Percentiles rank a stretch among this genome's conserved stretches.
Conservation (phyloP, 345 rosid species). For the Rhodomyrtus tomentosa region DNA sequence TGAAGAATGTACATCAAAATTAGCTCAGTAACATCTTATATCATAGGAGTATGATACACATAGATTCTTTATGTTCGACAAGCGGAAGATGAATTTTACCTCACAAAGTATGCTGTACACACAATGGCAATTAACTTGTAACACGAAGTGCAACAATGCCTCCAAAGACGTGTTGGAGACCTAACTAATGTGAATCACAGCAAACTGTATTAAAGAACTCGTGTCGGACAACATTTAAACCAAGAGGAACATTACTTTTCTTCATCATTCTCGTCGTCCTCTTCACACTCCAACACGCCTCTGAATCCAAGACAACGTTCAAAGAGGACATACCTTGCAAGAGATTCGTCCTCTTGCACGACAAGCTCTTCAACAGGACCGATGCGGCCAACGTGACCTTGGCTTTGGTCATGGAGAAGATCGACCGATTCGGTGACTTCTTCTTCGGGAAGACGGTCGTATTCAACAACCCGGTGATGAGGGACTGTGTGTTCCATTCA, state of each 20-base stretch:
- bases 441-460: too few species aligned
- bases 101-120: neutral
- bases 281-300: slow-evolving; percentile 11
- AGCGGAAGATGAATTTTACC: neutral
- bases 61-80: too few species aligned
- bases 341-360: slow-evolving; percentile 33
- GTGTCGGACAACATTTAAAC: neutral
- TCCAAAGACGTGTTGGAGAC: too few species aligned
- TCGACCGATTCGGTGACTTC: too few species aligned
- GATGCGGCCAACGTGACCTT: too few species aligned
- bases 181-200: neutral
- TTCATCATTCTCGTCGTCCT: slow-evolving; percentile 4
- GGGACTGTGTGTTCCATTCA: too few species aligned
- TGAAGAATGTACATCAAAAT: too few species aligned
- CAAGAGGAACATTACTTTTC: neutral
- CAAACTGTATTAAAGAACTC: neutral
- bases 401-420: too few species aligned
- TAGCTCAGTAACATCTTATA: neutral
- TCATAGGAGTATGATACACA: neutral
- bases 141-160: neutral
- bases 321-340: slow-evolving; percentile 38
- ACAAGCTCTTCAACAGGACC: slow-evolving; percentile 33
- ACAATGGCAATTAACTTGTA: neutral
- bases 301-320: neutral
- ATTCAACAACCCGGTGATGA: too few species aligned